phyloP scores from a whole-genome alignment of 2,329 filamentous ascomycete species.

The Sporothrix dimorphospora region DNA sequence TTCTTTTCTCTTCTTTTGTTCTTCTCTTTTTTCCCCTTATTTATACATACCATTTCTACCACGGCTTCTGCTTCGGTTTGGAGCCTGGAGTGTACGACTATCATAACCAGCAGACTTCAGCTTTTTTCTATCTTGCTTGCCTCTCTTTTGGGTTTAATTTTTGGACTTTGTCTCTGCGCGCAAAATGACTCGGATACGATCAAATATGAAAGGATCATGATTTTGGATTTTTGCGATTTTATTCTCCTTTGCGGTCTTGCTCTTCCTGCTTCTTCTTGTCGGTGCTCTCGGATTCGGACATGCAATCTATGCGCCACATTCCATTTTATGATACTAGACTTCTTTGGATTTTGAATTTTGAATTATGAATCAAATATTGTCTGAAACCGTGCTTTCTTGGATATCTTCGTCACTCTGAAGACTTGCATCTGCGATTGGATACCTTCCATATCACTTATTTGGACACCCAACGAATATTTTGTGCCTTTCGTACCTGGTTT shows the following conservation, averaged over 20 bases:
- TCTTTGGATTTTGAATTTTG: background rate
- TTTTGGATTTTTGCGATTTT: background rate
- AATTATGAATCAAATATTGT: background rate
- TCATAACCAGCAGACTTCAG: background rate
- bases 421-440: background rate
- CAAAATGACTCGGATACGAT: slow-evolving; percentile 22
- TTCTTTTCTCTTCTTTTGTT: background rate
- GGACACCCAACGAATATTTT: background rate
- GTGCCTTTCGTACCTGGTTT: background rate
- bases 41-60: background rate
- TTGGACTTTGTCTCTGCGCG: background rate
- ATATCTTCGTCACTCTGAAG: background rate
- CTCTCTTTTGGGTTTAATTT: slow-evolving; percentile 4
- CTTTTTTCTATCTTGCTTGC: slow-evolving; percentile 2
- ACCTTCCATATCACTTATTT: background rate
- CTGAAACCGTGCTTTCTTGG: background rate
- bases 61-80: background rate
- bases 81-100: slow-evolving; percentile 10
- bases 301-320: background rate
- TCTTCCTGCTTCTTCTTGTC: background rate
- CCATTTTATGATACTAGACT: slow-evolving; percentile 5
- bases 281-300: background rate
- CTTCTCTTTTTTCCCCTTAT: background rate
- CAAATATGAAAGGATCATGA: slow-evolving; percentile 22
- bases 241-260: background rate